phyloP scores from a whole-genome alignment of 495 filamentous ascomycete species.

The Podospora conica region DNA sequence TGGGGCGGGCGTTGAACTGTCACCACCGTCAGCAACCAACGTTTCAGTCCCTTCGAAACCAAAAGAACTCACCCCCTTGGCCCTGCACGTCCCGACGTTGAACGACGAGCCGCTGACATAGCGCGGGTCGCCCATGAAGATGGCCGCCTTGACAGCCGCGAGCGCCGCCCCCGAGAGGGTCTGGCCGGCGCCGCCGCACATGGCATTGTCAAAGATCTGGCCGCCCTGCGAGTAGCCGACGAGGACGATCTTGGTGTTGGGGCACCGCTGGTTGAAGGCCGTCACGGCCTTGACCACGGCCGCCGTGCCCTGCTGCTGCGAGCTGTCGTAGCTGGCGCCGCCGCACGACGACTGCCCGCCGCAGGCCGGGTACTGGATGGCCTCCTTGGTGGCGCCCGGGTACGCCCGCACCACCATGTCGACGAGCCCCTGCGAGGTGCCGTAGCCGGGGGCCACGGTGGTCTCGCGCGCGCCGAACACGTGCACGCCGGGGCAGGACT shows the following conservation, averaged over 20 bases:
- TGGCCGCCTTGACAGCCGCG: conserved; percentile 45
- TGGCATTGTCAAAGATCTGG: conserved; percentile 58
- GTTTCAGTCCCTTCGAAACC: neutral
- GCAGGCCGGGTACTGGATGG: conserved; percentile 46
- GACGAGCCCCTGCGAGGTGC: conserved; percentile 48
- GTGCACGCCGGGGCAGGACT: conserved; percentile 48
- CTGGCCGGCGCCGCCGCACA: conserved; percentile 47
- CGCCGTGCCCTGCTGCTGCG: conserved; percentile 44
- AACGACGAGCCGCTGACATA: conserved; percentile 50
- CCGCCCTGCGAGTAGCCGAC: conserved; percentile 62
- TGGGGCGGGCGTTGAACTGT: conserved; percentile 50
- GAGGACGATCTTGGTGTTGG: conserved; percentile 50
- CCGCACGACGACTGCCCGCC: conserved; percentile 47
- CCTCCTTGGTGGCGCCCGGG: conserved; percentile 50
- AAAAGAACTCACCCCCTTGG: conserved; percentile 47
- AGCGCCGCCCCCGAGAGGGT: conserved; percentile 6
- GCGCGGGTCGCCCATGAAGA: conserved; percentile 57
- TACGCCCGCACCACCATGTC: conserved; percentile 47
- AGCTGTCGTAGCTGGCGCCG: conserved; percentile 47
- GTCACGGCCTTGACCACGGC: conserved; percentile 52
- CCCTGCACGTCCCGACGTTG: conserved; percentile 55
- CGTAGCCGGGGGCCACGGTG: conserved; percentile 49
- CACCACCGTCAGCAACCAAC: neutral
- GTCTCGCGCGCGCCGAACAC: conserved; percentile 62
- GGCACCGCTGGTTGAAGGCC: conserved; percentile 47